phyloP scores from a whole-genome alignment of 176 grass and related monocot genomes.

The Ananas comosus region DNA sequence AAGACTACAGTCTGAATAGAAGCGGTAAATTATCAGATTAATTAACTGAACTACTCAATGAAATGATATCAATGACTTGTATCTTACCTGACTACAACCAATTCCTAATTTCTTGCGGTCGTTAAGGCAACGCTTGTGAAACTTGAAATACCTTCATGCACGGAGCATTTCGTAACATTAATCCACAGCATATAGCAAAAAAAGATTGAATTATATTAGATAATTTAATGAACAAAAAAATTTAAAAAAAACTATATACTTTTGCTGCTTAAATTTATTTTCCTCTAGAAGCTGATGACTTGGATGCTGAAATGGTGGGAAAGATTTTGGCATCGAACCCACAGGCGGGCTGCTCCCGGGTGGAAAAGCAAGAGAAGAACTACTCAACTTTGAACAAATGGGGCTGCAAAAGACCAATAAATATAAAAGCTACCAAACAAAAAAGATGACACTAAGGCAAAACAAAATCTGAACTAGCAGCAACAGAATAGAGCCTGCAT shows the following conservation, averaged over 20 bases:
- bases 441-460: not conserved
- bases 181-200: not conserved
- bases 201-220: not conserved
- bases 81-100: conserved; percentile 70
- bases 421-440: not conserved
- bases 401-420: not conserved
- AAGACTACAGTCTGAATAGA: too few species aligned
- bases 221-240: not conserved
- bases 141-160: conserved; percentile 86
- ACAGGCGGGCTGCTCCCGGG: conserved; percentile 72
- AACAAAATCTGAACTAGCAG: not conserved
- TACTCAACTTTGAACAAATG: conserved; percentile 65
- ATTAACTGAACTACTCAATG: not conserved
- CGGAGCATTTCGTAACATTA: conserved; percentile 9
- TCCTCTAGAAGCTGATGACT: conserved; percentile 80
- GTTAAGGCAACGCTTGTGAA: conserved; percentile 61
- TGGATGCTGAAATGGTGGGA: conserved; percentile 84
- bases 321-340: conserved; percentile 80
- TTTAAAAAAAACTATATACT: conserved; percentile 32
- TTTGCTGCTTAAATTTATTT: conserved; percentile 97
- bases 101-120: conserved; percentile 89
- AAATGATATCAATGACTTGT: not conserved
- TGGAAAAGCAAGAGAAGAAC: conserved; percentile 54
- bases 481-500: not conserved
- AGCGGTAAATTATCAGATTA: too few species aligned